Evolutionary conservation across 495 filamentous ascomycete genomes (phyloP).

Genomic region (Podospora pseudopauciseta): DNA sequence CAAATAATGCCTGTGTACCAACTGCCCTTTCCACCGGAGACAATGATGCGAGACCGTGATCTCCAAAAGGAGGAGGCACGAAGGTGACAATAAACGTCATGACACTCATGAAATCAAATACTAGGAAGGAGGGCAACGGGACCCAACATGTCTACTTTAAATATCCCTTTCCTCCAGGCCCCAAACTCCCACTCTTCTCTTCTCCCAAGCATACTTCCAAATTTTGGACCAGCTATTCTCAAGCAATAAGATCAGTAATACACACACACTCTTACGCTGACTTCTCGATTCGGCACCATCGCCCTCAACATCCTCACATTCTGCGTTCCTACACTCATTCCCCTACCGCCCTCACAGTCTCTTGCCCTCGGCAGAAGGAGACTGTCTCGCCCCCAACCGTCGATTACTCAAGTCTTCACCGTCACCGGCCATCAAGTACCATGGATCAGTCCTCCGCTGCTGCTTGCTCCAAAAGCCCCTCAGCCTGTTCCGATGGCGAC

Average conservation of each 20-base stretch:
- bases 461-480: neutral
- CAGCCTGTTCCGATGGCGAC: neutral
- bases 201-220: neutral
- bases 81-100: neutral
- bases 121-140: neutral
- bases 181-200: neutral
- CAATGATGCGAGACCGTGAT: neutral
- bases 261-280: neutral
- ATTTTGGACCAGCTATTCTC: neutral
- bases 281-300: neutral
- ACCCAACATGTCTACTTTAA: neutral
- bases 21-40: neutral
- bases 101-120: neutral
- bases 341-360: neutral
- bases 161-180: neutral
- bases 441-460: neutral
- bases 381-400: neutral
- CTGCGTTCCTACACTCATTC: constrained; percentile 4
- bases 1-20: no score
- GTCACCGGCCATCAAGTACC: neutral
- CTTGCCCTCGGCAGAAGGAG: neutral
- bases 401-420: neutral
- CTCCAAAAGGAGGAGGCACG: neutral
- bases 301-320: constrained; percentile 3
- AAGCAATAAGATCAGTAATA: neutral